Evolutionary conservation across 352 stramenopile genomes (phyloP).

Genomic region (Phytophthora pseudosyringae): DNA sequence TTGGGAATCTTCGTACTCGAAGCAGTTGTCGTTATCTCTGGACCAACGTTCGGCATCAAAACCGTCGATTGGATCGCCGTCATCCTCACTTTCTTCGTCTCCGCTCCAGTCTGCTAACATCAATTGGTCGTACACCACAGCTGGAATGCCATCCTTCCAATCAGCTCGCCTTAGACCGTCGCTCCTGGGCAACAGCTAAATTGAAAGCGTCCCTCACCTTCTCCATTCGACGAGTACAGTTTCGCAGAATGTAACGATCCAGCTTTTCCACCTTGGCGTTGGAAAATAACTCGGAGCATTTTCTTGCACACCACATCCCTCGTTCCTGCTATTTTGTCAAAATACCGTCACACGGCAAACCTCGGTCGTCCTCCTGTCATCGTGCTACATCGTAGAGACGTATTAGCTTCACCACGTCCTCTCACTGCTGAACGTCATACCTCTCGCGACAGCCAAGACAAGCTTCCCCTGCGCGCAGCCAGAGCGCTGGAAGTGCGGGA

Average conservation of each 20-base stretch:
- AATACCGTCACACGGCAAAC: slow-evolving; percentile 2
- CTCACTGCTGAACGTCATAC: no score
- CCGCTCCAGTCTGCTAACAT: not conserved
- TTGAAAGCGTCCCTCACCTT: not conserved
- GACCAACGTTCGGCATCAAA: not conserved
- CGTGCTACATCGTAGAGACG: not conserved
- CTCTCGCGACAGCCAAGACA: no score
- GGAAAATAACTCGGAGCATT: slow-evolving; percentile 1
- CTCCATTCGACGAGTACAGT: not conserved
- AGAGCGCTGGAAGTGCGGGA: no score
- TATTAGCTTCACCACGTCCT: no score
- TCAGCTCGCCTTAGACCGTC: not conserved
- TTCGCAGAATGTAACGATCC: slow-evolving; percentile 7
- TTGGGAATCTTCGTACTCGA: not conserved
- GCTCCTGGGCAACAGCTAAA: not conserved
- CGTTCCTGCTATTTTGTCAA: not conserved
- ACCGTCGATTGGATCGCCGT: not conserved
- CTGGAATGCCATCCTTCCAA: not conserved
- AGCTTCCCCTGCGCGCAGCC: no score
- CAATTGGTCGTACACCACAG: not conserved
- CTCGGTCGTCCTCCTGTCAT: not conserved
- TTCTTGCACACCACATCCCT: slow-evolving; percentile 7
- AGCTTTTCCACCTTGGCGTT: slow-evolving; percentile 17
- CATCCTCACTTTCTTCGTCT: not conserved
- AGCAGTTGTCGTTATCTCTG: not conserved